Evolutionary conservation across 139 green algal species (phyloP).

Genomic region (Picocystis salinarum): DNA sequence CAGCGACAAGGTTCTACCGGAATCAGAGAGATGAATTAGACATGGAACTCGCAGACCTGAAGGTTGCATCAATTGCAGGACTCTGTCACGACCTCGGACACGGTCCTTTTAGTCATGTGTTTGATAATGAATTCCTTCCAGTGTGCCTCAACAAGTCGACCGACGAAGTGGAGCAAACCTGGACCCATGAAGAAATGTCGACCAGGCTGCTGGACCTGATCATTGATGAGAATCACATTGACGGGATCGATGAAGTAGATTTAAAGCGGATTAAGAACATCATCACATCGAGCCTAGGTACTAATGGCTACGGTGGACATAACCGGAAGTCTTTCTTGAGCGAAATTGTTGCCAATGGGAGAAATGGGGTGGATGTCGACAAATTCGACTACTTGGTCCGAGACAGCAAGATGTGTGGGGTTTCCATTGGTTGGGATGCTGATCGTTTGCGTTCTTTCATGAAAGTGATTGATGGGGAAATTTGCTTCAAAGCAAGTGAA

Average conservation of each 20-base stretch:
- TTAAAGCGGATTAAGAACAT: constrained; percentile 12
- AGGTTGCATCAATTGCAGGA: constrained; percentile 32
- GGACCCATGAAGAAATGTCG: constrained; percentile 52
- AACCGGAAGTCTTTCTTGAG: constrained; percentile 34
- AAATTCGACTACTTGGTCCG: constrained; percentile 59
- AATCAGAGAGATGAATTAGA: constrained; percentile 25
- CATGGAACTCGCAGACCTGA: constrained; percentile 33
- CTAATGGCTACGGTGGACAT: not conserved
- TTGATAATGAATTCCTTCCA: constrained; percentile 51
- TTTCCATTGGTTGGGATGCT: not conserved
- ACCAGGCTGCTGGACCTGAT: constrained; percentile 36
- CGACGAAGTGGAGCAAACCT: constrained; percentile 9
- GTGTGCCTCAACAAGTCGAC: not conserved
- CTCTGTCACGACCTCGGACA: constrained; percentile 86
- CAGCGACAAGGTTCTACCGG: constrained; percentile 8
- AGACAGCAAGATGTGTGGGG: constrained; percentile 32
- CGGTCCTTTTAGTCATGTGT: constrained; percentile 77
- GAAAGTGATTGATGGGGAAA: constrained; percentile 51
- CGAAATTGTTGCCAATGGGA: constrained; percentile 61
- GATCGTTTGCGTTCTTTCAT: not conserved
- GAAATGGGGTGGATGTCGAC: constrained; percentile 62
- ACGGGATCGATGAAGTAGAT: constrained; percentile 11
- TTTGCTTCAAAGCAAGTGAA: constrained; percentile 61
- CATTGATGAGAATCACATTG: constrained; percentile 24
- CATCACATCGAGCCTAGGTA: constrained; percentile 18